These are phyloP conservation scores for Benincasa hispida DNA, from an alignment of 306 rosid genomes.

Conservation along the genomic window DNA sequence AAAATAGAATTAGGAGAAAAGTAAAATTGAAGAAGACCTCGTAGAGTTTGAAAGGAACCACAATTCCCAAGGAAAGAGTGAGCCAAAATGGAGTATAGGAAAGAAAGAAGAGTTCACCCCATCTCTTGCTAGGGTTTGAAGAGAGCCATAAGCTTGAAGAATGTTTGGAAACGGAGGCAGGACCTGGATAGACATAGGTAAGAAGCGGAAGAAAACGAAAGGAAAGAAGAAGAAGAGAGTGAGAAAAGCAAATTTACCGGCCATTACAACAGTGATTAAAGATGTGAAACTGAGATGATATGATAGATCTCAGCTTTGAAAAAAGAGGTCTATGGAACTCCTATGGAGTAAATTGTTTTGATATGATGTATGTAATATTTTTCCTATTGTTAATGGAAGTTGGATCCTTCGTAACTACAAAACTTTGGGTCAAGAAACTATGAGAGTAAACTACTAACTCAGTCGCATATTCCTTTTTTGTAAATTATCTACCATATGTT, in stretches of 20 bases:
- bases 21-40: conserved; percentile 35
- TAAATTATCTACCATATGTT: too few species aligned
- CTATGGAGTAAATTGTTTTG: too few species aligned
- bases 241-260: conserved; percentile 18
- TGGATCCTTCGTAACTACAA: too few species aligned
- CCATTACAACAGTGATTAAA: conserved; percentile 16
- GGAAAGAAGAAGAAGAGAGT: neutral
- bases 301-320: neutral
- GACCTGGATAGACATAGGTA: conserved; percentile 19
- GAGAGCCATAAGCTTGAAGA: conserved; percentile 58
- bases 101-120: conserved; percentile 89
- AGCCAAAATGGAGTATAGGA: conserved; percentile 93
- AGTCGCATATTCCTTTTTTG: too few species aligned
- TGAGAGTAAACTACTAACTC: too few species aligned
- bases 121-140: conserved; percentile 75
- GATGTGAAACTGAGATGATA: neutral
- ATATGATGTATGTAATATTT: too few species aligned
- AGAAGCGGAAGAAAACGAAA: neutral
- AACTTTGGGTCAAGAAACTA: too few species aligned
- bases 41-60: conserved; percentile 75
- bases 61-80: conserved; percentile 76
- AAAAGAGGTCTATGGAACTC: too few species aligned
- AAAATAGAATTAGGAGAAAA: too few species aligned
- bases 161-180: neutral
- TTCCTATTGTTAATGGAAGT: too few species aligned